phyloP scores from a whole-genome alignment of 768 basidiomycete genomes.

The Cantharellus cinnabarinus region DNA sequence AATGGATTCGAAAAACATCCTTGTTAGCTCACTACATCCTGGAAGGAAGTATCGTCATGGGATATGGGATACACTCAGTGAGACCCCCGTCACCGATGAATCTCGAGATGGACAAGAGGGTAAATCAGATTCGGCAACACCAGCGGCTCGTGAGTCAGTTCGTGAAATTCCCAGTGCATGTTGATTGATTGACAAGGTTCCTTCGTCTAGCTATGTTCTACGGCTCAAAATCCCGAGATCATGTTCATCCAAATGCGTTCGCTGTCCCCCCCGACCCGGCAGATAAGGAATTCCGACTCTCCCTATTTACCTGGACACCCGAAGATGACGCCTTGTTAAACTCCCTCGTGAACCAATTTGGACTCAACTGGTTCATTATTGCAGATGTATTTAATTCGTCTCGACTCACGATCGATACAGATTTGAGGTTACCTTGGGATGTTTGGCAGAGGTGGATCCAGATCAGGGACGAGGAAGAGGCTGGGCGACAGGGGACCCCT shows the following conservation, averaged over 20 bases:
- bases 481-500: neutral
- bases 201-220: slow-evolving; percentile 2
- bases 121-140: slow-evolving; percentile 6
- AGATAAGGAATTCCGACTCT: slow-evolving; percentile 2
- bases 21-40: slow-evolving; percentile 71
- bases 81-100: slow-evolving; percentile 11
- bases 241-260: neutral
- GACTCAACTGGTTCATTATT: slow-evolving; percentile 25
- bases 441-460: slow-evolving; percentile 22
- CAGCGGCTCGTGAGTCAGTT: slow-evolving; percentile 7
- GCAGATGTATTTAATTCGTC: slow-evolving; percentile 26
- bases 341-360: slow-evolving; percentile 19
- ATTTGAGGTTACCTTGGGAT: slow-evolving; percentile 22
- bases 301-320: slow-evolving; percentile 5
- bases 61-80: slow-evolving; percentile 36
- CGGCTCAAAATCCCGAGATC: neutral
- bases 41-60: slow-evolving; percentile 50
- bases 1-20: slow-evolving; percentile 64
- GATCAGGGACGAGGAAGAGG: neutral
- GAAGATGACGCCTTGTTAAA: slow-evolving; percentile 22
- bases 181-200: neutral
- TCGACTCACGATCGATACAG: slow-evolving; percentile 18
- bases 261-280: slow-evolving; percentile 1
- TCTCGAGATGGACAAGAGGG: slow-evolving; percentile 4
- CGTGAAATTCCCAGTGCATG: neutral